These are phyloP conservation scores for Lentinula edodes DNA, from an alignment of 768 basidiomycete species.

Conservation along the genomic window DNA sequence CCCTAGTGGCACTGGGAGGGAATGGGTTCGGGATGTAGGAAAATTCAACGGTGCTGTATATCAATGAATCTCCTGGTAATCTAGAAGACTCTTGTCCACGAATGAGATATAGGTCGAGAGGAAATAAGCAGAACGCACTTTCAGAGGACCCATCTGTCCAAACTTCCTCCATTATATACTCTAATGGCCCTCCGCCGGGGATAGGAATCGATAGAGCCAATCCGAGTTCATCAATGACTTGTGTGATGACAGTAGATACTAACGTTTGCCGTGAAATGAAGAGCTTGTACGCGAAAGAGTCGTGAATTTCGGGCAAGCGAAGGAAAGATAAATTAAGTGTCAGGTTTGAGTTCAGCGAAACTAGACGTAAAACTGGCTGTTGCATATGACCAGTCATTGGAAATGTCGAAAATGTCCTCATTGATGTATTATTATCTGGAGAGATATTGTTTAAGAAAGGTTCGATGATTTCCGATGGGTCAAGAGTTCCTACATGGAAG, in stretches of 20 bases:
- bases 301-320: constrained; percentile 73
- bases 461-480: constrained; percentile 38
- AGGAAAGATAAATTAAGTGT: constrained; percentile 48
- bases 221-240: constrained; percentile 59
- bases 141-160: constrained; percentile 48
- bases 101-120: constrained; percentile 9
- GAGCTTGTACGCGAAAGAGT: constrained; percentile 59
- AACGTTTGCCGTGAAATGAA: constrained; percentile 58
- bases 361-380: constrained; percentile 60
- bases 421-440: constrained; percentile 24
- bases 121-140: constrained; percentile 34
- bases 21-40: constrained; percentile 37
- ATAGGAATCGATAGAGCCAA: constrained; percentile 59
- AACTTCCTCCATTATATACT: constrained; percentile 71
- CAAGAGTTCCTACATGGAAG: constrained; percentile 41
- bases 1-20: constrained; percentile 32
- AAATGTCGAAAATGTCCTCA: constrained; percentile 65
- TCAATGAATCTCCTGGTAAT: constrained; percentile 34
- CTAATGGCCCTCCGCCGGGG: constrained; percentile 61
- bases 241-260: constrained; percentile 48
- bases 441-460: constrained; percentile 44
- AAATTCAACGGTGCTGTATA: constrained; percentile 38
- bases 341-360: constrained; percentile 63
- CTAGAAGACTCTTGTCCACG: constrained; percentile 33
- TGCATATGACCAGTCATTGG: constrained; percentile 65